Base-by-base conservation (phyloP, 1,284 basidiomycete species). In the Tilletia caries region DNA sequence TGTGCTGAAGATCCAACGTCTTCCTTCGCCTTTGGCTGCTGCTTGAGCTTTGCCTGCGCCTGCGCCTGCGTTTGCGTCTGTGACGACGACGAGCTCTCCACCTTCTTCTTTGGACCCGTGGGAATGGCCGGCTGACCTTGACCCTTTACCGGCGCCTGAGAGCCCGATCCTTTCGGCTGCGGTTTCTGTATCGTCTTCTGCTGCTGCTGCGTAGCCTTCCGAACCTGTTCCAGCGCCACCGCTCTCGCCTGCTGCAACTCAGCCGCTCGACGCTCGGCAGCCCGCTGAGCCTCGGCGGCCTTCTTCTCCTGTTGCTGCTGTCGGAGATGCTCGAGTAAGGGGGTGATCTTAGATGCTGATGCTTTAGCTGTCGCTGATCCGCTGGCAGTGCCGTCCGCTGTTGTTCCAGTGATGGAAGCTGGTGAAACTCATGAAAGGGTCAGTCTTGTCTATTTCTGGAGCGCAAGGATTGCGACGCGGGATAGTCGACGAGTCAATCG, bases 311-410 rank as follows among this genome's bases (percentile, higher is more conserved):
- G 52, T 33, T 78, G 73, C 52, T 72, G 60, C 13, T 70, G 68
- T 1, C 78, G 67, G 34, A 80, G 67, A 67, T 80, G 76, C 44
- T 78, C 75, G 48, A 80, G 67, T 29, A 79, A 64, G n/a, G 79
- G 77, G 0, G 79, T 78, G 32, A 66, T 66, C 52, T 74, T 76
- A 13, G 70, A 41, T 41, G 37, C 37, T 41, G 37, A 6, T 41
- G 67, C 29, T 71, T 71, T 46, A 66, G 70, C 18, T 66, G n/a
- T n/a, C n/a, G n/a, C n/a, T n/a, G n/a, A n/a, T n/a, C n/a, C n/a
- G n/a, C n/a, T n/a, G n/a, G n/a, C n/a, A n/a, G n/a, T n/a, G n/a
- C 58, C 18, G 60, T 72, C 10, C 65, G 64, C 67, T 70, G 66
- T 10, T 18, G 37, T 23, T 64, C 33, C 29, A 3, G 52, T 54